Conservation (phyloP, 495 filamentous ascomycete species). For the Neurospora sp. region DNA sequence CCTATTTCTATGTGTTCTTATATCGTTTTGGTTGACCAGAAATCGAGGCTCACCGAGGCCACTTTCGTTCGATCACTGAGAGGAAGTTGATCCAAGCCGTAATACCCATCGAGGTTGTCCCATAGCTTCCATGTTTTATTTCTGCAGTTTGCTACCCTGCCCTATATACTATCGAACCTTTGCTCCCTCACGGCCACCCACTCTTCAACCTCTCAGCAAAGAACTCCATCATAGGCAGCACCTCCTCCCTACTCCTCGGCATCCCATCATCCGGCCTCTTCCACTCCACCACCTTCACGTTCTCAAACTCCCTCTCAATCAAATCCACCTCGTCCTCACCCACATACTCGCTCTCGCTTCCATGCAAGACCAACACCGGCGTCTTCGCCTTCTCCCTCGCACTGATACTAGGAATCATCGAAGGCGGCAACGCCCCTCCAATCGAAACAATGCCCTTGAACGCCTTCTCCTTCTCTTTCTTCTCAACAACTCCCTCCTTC, state of each 20-base stretch:
- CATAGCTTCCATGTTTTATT: no score
- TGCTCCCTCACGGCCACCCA: conserved; percentile 1
- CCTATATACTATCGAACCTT: no score
- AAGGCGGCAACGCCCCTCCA: conserved; percentile 58
- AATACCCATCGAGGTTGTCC: no score
- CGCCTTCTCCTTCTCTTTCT: neutral
- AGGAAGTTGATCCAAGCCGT: no score
- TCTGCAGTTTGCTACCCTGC: no score
- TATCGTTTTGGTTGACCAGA: no score
- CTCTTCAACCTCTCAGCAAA: conserved; percentile 59
- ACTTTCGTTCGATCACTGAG: no score
- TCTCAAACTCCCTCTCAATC: conserved; percentile 57
- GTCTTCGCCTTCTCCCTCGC: conserved; percentile 49
- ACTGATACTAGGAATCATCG: conserved; percentile 30
- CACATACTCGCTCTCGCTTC: conserved; percentile 50
- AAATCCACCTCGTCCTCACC: conserved; percentile 51
- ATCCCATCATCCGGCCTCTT: conserved; percentile 64
- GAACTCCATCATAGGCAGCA: conserved; percentile 88
- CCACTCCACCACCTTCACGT: conserved; percentile 70
- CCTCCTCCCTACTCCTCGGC: conserved; percentile 76
- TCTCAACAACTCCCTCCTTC: neutral
- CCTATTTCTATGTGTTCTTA: no score
- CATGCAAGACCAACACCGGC: conserved; percentile 64
- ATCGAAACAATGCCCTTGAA: conserved; percentile 66
- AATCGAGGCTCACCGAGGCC: no score